Evolutionary conservation across 371 early-diverging fungal genomes (phyloP), one percentile per base, ranked within the genome.

Genomic region (Rhizopus arrhizus): DNA sequence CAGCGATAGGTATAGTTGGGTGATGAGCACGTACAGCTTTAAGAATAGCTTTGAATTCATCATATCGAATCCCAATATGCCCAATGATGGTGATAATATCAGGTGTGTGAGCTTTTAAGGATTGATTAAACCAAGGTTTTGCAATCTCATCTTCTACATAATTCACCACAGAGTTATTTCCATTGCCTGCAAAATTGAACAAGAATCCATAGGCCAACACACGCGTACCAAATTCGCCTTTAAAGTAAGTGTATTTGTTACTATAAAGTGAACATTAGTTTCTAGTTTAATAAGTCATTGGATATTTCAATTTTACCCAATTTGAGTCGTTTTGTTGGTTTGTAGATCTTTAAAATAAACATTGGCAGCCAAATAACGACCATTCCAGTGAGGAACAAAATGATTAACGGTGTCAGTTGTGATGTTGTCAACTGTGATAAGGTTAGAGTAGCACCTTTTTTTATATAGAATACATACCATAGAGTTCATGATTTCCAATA

Each of bases 401-500:
- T 72, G 70, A 1, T 69, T 53, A 33, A 69, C 57, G 8, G 72
- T 68, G 35, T 74, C 67, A 29, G 58, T 46, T 7, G 74, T 71
- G 32, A 79, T 65, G 33, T 56, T 59, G 54, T 77, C 68, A 33
- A 67, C 77, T 75, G 56, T 58, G 22, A 67, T 11, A 53, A 40
- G 40, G 16, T 38, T 32, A 31, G 31, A 34, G 45, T 6, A 45
- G 15, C 11, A 10, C 33, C 47, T 47, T 41, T 50, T 32, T 8
- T 42, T 11, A 31, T 28, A 12, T 11, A 49, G 51, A 13, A 40
- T n/a, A 53, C 42, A 35, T 70, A 68, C 69, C 65, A 64, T 86
- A 84, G n/a, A 86, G 61, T 57, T 84, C 86, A 64, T 86, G 84
- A 66, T 86, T 86, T 71, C 77, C 77, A 41, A 80, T 75, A 5